phyloP scores from a whole-genome alignment of 441 rosid genomes.

The Hura crepitans region DNA sequence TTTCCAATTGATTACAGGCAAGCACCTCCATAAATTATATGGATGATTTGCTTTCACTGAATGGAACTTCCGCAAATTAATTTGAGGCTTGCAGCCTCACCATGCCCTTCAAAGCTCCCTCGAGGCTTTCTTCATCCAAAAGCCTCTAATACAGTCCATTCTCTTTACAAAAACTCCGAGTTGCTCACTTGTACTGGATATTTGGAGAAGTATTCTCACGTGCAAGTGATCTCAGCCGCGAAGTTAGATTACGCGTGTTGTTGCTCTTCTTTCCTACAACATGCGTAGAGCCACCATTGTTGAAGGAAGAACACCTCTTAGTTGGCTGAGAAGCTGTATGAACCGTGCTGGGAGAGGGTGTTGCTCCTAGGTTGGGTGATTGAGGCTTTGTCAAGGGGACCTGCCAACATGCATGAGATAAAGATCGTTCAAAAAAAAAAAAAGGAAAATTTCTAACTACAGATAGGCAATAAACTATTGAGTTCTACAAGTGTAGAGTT shows the following conservation, averaged over 20 bases:
- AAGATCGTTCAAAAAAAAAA: neutral
- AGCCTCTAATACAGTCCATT: neutral
- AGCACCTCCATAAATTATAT: conserved; percentile 12
- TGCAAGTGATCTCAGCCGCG: conserved; percentile 23
- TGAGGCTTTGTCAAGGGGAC: conserved; percentile 22
- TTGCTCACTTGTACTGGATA: conserved; percentile 32
- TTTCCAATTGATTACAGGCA: neutral
- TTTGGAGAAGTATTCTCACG: conserved; percentile 46
- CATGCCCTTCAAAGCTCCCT: neutral
- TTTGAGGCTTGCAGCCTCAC: neutral
- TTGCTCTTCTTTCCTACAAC: conserved; percentile 28
- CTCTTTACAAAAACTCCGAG: neutral
- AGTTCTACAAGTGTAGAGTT: neutral
- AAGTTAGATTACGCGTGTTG: conserved; percentile 26
- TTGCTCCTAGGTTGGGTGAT: conserved; percentile 28
- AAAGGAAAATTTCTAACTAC: neutral
- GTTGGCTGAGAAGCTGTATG: conserved; percentile 24
- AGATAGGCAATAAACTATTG: neutral
- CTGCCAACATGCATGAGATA: conserved; percentile 17
- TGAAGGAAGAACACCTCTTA: conserved; percentile 29
- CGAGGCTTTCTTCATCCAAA: neutral
- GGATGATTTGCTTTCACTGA: neutral
- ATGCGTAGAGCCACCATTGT: conserved; percentile 28
- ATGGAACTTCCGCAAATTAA: conserved; percentile 6
- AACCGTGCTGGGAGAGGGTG: conserved; percentile 19